Conservation (phyloP, 805 yeast species). For the Zygotorulaspora danielsina region DNA sequence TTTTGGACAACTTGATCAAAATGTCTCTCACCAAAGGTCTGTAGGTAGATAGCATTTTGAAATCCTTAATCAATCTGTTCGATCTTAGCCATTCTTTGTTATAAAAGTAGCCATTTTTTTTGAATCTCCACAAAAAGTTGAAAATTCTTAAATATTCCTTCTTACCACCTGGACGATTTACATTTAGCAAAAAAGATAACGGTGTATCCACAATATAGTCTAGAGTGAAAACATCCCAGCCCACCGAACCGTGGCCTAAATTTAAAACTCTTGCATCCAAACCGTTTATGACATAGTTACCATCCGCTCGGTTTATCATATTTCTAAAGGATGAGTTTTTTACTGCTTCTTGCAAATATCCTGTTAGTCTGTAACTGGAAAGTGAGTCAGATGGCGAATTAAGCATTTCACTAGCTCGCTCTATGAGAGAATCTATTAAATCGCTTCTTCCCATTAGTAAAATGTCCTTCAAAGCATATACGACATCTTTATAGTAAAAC, state of each 20-base stretch:
- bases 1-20: constrained; percentile 27
- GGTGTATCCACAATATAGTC: constrained; percentile 62
- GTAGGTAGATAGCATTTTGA: constrained; percentile 21
- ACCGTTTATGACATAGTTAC: constrained; percentile 43
- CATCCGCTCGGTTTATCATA: constrained; percentile 35
- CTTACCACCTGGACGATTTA: constrained; percentile 41
- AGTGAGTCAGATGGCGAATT: constrained; percentile 59
- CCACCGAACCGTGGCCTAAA: constrained; percentile 64
- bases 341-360: constrained; percentile 61
- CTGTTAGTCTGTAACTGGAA: constrained; percentile 61
- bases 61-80: constrained; percentile 32
- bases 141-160: constrained; percentile 73
- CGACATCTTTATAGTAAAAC: constrained; percentile 47
- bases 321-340: constrained; percentile 47
- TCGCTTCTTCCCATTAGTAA: constrained; percentile 77
- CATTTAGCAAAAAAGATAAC: constrained; percentile 52
- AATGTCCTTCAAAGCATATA: constrained; percentile 60
- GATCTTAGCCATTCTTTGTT: constrained; percentile 45
- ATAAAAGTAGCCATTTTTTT: constrained; percentile 54
- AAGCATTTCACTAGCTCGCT: constrained; percentile 50
- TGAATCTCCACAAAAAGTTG: constrained; percentile 78
- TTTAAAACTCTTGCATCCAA: constrained; percentile 82
- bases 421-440: constrained; percentile 62
- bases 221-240: constrained; percentile 90
- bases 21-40: constrained; percentile 31